Evolutionary conservation across 1,139 yeast genomes (phyloP).

Genomic region (Geotrichum reessii): DNA sequence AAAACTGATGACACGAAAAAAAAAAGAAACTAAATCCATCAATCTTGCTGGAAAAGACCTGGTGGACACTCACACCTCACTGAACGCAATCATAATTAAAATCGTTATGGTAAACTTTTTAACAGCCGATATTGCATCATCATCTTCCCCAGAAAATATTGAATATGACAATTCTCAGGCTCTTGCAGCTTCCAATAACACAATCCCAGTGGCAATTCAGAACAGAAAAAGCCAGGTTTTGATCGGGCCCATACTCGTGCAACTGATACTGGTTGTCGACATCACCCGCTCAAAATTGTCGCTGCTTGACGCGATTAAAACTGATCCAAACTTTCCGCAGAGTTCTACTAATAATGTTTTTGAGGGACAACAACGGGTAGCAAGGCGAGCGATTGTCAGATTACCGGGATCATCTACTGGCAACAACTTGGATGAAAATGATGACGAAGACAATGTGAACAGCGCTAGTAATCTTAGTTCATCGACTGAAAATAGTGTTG

Average conservation of each 20-base stretch:
- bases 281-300: slow-evolving; percentile 25
- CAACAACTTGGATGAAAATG: not conserved
- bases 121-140: slow-evolving; percentile 4
- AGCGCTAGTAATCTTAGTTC: not conserved
- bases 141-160: not conserved
- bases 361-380: not conserved
- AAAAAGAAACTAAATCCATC: not conserved
- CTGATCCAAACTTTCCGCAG: slow-evolving; percentile 13
- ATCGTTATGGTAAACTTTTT: slow-evolving; percentile 9
- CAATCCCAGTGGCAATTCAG: slow-evolving; percentile 10
- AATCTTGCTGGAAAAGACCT: not conserved
- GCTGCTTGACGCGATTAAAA: slow-evolving; percentile 20
- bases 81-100: not conserved
- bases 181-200: slow-evolving; percentile 1
- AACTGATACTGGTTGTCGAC: slow-evolving; percentile 24
- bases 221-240: slow-evolving; percentile 7
- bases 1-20: not conserved
- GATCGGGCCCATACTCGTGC: slow-evolving; percentile 23
- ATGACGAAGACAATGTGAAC: not conserved
- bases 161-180: slow-evolving; percentile 1
- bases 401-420: not conserved
- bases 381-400: slow-evolving; percentile 9
- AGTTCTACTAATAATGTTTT: not conserved
- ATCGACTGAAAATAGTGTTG: not conserved
- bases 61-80: not conserved